These are phyloP conservation scores for Lactarius quietus DNA, from an alignment of 768 basidiomycete species.

Conservation along the genomic window DNA sequence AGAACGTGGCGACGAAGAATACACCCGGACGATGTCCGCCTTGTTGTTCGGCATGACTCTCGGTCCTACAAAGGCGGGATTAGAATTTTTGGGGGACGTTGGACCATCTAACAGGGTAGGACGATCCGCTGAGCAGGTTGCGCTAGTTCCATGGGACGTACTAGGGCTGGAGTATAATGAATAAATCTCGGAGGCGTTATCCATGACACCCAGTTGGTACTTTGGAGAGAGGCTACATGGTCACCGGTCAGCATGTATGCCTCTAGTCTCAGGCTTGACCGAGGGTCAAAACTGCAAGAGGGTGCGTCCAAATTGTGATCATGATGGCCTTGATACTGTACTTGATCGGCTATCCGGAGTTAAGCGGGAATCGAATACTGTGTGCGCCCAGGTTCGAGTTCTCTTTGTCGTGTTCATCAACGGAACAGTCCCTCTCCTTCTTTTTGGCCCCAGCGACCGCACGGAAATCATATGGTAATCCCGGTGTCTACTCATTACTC, in stretches of 20 bases:
- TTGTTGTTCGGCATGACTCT: conserved; percentile 16
- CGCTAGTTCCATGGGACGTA: conserved; percentile 11
- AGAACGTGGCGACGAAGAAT: conserved; percentile 11
- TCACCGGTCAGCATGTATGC: background rate
- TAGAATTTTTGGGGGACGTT: background rate
- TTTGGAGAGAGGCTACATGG: background rate
- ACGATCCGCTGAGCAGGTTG: conserved; percentile 5
- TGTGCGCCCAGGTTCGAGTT: too few species aligned
- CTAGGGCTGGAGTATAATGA: conserved; percentile 23
- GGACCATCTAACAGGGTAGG: conserved; percentile 20
- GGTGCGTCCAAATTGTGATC: conserved; percentile 1
- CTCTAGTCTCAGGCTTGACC: background rate
- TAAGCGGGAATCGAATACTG: too few species aligned
- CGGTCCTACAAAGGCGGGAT: conserved; percentile 9
- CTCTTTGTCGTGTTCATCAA: too few species aligned
- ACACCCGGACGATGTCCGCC: conserved; percentile 9
- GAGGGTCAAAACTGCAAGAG: background rate
- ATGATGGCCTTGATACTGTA: too few species aligned
- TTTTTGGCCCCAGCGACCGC: background rate
- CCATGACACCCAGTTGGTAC: conserved; percentile 1
- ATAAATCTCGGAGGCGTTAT: conserved; percentile 25
- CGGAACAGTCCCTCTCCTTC: too few species aligned
- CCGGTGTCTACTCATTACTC: background rate
- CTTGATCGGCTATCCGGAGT: too few species aligned
- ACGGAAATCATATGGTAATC: conserved; percentile 8